Evolutionary conservation across 148 eudicot genomes (phyloP).

Genomic region (Dysphania ambrosioides): DNA sequence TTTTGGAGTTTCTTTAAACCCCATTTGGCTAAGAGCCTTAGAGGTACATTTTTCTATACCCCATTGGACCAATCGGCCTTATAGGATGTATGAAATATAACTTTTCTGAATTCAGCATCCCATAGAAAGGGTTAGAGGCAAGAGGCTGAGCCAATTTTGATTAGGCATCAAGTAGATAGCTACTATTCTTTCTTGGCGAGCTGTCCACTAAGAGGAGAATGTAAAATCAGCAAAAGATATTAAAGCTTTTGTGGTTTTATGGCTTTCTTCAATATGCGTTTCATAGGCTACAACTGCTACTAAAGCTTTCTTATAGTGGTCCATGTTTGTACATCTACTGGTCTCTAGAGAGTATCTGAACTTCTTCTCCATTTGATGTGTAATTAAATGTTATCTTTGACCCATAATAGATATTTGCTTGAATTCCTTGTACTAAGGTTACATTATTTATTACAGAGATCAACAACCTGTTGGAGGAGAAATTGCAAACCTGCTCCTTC

Average conservation of each 20-base stretch:
- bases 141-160: neutral
- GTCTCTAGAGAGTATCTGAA: neutral
- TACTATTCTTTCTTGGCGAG: constrained; percentile 29
- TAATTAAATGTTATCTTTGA: neutral
- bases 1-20: too few relatives aligned
- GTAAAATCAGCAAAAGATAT: constrained; percentile 23
- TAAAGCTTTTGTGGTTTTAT: neutral
- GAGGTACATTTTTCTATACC: too few relatives aligned
- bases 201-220: constrained; percentile 24
- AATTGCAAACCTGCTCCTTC: constrained; percentile 9
- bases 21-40: too few relatives aligned
- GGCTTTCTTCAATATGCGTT: neutral
- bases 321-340: neutral
- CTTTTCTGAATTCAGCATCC: neutral
- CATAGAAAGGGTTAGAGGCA: neutral
- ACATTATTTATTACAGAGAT: constrained; percentile 16
- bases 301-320: neutral
- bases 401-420: neutral
- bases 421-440: neutral
- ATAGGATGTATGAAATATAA: too few relatives aligned
- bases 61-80: too few relatives aligned
- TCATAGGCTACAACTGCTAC: neutral
- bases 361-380: neutral
- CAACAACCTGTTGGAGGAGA: constrained; percentile 24
- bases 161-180: neutral